Conservation (phyloP, 345 rosid species). For the Murraya koenigii region DNA sequence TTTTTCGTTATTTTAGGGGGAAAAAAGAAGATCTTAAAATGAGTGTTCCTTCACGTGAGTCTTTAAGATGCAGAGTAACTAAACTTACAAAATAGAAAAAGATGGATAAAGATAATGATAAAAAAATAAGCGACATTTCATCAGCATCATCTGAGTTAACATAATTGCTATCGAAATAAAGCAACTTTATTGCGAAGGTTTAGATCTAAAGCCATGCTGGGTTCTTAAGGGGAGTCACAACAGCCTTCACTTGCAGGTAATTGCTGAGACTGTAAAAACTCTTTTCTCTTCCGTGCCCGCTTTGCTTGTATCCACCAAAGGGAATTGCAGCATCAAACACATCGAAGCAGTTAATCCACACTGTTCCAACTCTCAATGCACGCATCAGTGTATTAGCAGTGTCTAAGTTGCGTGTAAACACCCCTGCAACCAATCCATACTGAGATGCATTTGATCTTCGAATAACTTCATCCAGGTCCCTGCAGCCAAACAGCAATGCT, state of each 20-base stretch:
- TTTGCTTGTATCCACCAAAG: constrained; percentile 95
- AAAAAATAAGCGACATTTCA: background rate
- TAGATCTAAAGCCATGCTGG: constrained; percentile 75
- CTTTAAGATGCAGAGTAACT: no score
- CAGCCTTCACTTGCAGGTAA: constrained; percentile 95
- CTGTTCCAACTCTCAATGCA: constrained; percentile 65
- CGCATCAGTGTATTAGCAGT: constrained; percentile 70
- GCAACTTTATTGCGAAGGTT: background rate
- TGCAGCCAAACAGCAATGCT: constrained; percentile 16
- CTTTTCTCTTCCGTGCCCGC: constrained; percentile 90
- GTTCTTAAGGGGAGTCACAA: constrained; percentile 73
- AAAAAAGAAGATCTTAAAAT: no score
- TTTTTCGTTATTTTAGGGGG: no score
- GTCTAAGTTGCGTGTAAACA: constrained; percentile 72
- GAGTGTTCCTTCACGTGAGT: no score
- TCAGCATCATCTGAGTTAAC: constrained; percentile 7
- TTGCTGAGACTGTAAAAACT: constrained; percentile 68
- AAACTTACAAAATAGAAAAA: no score
- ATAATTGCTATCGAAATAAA: background rate
- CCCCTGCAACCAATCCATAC: constrained; percentile 86
- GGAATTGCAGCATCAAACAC: constrained; percentile 78
- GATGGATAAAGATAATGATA: no score
- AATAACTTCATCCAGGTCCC: constrained; percentile 74
- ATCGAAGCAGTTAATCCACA: constrained; percentile 87
- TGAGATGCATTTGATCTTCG: constrained; percentile 53